phyloP scores from a whole-genome alignment of 2,329 filamentous ascomycete genomes.

The Fusarium sp. region DNA sequence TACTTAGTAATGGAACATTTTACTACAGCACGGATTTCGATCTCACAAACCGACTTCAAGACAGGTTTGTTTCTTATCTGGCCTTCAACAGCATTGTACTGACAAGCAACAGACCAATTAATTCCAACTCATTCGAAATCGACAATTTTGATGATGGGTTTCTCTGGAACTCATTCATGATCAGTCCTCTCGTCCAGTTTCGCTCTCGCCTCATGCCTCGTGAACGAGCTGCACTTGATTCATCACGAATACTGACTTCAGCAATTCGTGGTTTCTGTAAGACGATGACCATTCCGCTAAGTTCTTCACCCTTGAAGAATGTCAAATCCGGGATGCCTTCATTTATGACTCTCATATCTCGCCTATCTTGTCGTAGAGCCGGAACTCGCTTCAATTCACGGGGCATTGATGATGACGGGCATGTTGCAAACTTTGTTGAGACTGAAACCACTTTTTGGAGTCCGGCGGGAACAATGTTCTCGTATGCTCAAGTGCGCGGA shows the following conservation, averaged over 20 bases:
- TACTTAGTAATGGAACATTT: slow-evolving; percentile 92
- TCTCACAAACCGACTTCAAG: slow-evolving; percentile 90
- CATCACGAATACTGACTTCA: slow-evolving; percentile 88
- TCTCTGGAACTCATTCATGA: slow-evolving; percentile 99
- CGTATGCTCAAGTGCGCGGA: slow-evolving; percentile 91
- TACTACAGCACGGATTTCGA: slow-evolving; percentile 99
- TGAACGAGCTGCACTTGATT: slow-evolving; percentile 84
- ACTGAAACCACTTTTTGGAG: slow-evolving; percentile 94
- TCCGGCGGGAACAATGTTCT: slow-evolving; percentile 82
- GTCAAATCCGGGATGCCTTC: slow-evolving; percentile 80
- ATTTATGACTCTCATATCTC: slow-evolving; percentile 88
- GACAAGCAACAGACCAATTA: slow-evolving; percentile 69
- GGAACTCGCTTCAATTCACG: slow-evolving; percentile 97
- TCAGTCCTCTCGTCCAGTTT: slow-evolving; percentile 90
- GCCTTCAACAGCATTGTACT: slow-evolving; percentile 7
- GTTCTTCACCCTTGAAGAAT: slow-evolving; percentile 76
- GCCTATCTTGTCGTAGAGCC: slow-evolving; percentile 89
- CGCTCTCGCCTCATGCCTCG: slow-evolving; percentile 80
- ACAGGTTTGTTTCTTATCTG: slow-evolving; percentile 67
- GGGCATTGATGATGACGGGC: slow-evolving; percentile 96
- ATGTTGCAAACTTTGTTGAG: slow-evolving; percentile 99
- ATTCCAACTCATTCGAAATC: slow-evolving; percentile 84
- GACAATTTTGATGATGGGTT: slow-evolving; percentile 94
- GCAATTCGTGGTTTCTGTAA: slow-evolving; percentile 93
- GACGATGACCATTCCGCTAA: slow-evolving; percentile 86